These are phyloP conservation scores for Amanita pseudoporphyria DNA, from an alignment of 768 basidiomycete genomes.

Conservation along the genomic window DNA sequence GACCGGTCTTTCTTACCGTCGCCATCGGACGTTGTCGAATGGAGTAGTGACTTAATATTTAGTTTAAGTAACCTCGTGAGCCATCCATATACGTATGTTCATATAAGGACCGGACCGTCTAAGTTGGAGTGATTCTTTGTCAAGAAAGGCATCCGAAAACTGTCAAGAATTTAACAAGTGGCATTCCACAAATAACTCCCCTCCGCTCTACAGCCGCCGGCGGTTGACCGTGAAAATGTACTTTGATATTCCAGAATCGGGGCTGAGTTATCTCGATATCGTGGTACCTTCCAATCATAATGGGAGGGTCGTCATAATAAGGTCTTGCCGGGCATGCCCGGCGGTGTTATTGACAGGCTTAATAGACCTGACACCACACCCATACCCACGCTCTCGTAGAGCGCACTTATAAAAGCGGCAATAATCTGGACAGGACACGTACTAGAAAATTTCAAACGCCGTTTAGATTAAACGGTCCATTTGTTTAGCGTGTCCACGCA, in stretches of 20 bases:
- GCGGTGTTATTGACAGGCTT: neutral
- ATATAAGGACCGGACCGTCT: too few species aligned
- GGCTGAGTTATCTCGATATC: neutral
- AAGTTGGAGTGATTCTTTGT: too few species aligned
- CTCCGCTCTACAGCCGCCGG: too few species aligned
- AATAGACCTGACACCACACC: too few species aligned
- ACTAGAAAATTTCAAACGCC: too few species aligned
- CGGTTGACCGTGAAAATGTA: neutral
- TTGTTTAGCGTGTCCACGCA: neutral
- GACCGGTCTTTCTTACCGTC: neutral
- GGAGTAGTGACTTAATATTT: neutral
- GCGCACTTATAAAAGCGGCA: neutral
- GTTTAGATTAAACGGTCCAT: too few species aligned
- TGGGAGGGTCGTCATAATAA: neutral
- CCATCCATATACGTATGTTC: too few species aligned
- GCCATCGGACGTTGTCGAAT: neutral
- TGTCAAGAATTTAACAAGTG: too few species aligned
- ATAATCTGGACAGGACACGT: neutral
- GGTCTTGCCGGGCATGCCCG: neutral
- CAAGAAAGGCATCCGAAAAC: too few species aligned
- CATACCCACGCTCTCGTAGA: neutral
- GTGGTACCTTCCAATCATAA: neutral
- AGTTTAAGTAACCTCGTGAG: neutral
- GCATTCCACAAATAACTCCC: too few species aligned
- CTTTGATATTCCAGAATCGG: neutral